Evolutionary conservation across 2,329 filamentous ascomycete species (phyloP).

Genomic region (Sporothrix mexicana): DNA sequence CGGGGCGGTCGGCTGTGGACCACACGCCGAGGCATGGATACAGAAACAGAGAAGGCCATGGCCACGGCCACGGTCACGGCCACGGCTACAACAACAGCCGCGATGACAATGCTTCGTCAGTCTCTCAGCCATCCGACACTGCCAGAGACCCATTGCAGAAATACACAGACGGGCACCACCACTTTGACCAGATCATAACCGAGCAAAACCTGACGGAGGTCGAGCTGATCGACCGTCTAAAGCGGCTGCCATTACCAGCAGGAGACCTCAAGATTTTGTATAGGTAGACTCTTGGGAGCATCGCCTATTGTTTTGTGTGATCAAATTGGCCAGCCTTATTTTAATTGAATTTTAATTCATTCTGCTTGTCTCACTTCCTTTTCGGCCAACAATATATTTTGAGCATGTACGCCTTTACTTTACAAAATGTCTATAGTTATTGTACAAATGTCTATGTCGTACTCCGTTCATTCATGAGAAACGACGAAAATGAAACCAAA

Average conservation of each 20-base stretch:
- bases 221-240: constrained; percentile 72
- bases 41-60: background rate
- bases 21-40: constrained; percentile 37
- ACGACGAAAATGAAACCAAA: background rate
- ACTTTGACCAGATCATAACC: constrained; percentile 82
- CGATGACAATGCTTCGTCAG: background rate
- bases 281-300: constrained; percentile 43
- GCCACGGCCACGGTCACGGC: no score
- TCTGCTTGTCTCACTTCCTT: no score
- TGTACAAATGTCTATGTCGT: constrained; percentile 24
- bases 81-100: constrained; percentile 30
- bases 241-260: constrained; percentile 58
- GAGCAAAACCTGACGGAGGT: constrained; percentile 73
- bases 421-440: constrained; percentile 10
- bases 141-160: constrained; percentile 62
- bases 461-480: background rate
- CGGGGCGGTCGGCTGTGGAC: constrained; percentile 53
- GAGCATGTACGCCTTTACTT: background rate
- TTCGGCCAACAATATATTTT: no score
- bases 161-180: constrained; percentile 76
- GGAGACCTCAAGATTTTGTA: constrained; percentile 63
- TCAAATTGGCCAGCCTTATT: no score
- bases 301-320: no score
- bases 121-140: background rate
- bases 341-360: no score